Conservation (phyloP, 1,284 basidiomycete species). For the Apiotrichum akiyoshidainum region DNA sequence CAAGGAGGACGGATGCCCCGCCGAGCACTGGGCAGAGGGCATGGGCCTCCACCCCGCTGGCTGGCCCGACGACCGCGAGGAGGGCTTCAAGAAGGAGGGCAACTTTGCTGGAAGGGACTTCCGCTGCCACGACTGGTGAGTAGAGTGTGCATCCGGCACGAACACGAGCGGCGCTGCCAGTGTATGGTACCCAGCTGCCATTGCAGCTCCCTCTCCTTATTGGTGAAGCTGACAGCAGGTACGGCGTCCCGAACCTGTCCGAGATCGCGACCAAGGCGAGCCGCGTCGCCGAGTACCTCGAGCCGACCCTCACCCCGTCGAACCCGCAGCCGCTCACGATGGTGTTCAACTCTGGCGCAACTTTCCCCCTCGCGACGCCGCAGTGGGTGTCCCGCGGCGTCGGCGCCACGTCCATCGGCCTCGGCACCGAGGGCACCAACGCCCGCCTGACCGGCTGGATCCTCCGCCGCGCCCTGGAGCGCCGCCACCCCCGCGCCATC, state of each 20-base stretch:
- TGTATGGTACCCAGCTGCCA: no score
- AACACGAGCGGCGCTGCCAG: no score
- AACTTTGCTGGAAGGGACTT: conserved; percentile 36
- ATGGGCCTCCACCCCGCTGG: conserved; percentile 74
- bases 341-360: conserved; percentile 72
- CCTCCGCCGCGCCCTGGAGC: conserved; percentile 50
- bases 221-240: conserved; percentile 55
- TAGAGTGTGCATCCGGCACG: not conserved
- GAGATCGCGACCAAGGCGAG: conserved; percentile 72
- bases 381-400: conserved; percentile 71
- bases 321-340: conserved; percentile 56
- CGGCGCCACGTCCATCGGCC: conserved; percentile 67
- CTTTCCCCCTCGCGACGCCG: conserved; percentile 73
- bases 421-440: conserved; percentile 81
- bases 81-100: conserved; percentile 68
- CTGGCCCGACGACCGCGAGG: conserved; percentile 73
- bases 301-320: conserved; percentile 16
- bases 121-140: conserved; percentile 76
- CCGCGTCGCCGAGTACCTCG: conserved; percentile 43
- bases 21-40: conserved; percentile 39
- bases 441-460: conserved; percentile 67
- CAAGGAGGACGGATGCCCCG: conserved; percentile 58
- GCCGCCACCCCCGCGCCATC: conserved; percentile 29
- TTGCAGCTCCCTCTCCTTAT: no score
- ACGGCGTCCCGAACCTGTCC: conserved; percentile 68